Evolutionary conservation across 2,329 filamentous ascomycete genomes (phyloP).

Genomic region (Trichoderma oligosporum): DNA sequence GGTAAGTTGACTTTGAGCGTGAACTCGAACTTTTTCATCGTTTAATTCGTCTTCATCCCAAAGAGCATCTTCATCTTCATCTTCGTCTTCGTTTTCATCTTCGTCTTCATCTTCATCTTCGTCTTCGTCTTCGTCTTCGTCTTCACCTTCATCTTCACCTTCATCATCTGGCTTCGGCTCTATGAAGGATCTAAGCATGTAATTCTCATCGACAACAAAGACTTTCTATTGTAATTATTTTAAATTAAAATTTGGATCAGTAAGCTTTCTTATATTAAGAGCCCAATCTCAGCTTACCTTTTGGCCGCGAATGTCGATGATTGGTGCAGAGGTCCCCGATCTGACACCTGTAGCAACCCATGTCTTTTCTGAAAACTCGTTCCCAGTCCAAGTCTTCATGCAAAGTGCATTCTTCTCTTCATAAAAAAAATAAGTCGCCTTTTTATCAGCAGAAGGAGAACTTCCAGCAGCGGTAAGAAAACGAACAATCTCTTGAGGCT

Average conservation of each 20-base stretch:
- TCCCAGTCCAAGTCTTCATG: neutral
- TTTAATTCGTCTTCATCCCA: neutral
- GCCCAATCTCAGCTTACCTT: neutral
- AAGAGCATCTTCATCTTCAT: neutral
- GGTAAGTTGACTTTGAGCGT: neutral
- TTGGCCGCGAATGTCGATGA: neutral
- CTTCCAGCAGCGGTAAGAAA: neutral
- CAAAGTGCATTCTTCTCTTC: neutral
- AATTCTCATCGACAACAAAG: neutral
- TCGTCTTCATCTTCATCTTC: neutral
- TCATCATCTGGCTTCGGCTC: neutral
- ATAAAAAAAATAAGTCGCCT: neutral
- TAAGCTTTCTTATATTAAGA: neutral
- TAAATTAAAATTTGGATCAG: neutral
- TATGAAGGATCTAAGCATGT: neutral
- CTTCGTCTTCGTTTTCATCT: neutral
- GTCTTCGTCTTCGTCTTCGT: neutral
- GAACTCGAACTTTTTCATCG: neutral
- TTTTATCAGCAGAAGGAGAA: neutral
- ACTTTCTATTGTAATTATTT: too few species aligned
- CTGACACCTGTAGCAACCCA: neutral
- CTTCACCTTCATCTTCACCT: neutral
- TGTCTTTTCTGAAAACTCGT: neutral
- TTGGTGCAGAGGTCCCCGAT: neutral
- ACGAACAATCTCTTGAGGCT: neutral